Evolutionary conservation across 164 flowering plant species (phyloP), one percentile per base, ranked within the genome.

Genomic region (Kingdonia uniflora): DNA sequence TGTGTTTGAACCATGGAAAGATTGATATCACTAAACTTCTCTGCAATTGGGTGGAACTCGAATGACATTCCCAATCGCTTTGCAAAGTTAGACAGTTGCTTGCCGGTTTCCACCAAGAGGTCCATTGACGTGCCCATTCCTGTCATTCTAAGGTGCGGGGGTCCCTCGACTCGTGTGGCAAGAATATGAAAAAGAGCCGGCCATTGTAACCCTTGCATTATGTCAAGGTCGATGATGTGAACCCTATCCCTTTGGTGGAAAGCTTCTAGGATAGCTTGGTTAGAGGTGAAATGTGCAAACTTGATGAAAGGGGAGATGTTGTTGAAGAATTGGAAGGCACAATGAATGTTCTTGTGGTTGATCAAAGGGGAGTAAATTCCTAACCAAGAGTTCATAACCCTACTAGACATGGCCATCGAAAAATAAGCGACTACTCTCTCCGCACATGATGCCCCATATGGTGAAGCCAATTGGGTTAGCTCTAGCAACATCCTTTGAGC

Each of bases 201-300:
- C 95, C 95, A 85, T 61, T 85, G 95, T 39, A 77, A 44, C 17
- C 87, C 95, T 55, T 85, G 89, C 89, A 82, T 82, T 71, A 85
- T 73, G 51, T 85, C 95, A 0, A 85, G 67, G 65, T 85, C 95
- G 11, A 82, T 68, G 52, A 85, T 79, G 57, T 85, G 95, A 54
- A 85, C 79, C 55, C 75, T 61, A 7, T 74, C 74, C 14, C 65
- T 65, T 4, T 71, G 57, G 26, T 77, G 80, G 39, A 78, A 72
- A 13, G 94, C 82, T 40, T 82, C 88, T 2, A 85, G 76, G 51
- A 85, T 82, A 42, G 88, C 85, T 53, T 85, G 89, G 74, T 82
- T 85, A 11, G 94, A 78, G n/a, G 94, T 80, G 73, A 82, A 82
- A 49, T 82, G 86, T 0, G 85, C 76, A 51, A 82, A 82, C 50